Evolutionary conservation across 768 basidiomycete genomes (phyloP).

Genomic region (Tylopilus sp.): DNA sequence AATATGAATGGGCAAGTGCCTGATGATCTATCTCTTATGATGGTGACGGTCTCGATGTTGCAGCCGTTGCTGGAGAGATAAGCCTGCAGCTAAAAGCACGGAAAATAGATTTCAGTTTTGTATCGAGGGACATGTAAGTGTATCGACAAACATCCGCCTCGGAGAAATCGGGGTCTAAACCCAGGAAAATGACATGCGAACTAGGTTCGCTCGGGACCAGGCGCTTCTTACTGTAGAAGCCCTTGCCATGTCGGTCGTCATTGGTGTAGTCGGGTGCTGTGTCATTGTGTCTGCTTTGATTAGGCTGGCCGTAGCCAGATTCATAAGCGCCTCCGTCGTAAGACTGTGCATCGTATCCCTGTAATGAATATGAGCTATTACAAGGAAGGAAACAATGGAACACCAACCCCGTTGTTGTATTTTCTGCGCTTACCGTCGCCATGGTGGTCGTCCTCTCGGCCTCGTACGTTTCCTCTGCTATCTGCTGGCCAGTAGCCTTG

Average conservation of each 20-base stretch:
- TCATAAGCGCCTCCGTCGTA: slow-evolving; percentile 48
- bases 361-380: slow-evolving; percentile 12
- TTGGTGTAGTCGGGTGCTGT: slow-evolving; percentile 46
- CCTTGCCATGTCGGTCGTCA: slow-evolving; percentile 45
- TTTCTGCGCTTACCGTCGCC: slow-evolving; percentile 77
- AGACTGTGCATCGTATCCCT: slow-evolving; percentile 53
- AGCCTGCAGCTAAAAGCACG: slow-evolving; percentile 65
- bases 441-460: slow-evolving; percentile 66
- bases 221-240: slow-evolving; percentile 64
- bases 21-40: slow-evolving; percentile 95
- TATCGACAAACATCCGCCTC: slow-evolving; percentile 82
- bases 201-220: slow-evolving; percentile 82
- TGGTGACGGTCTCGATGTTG: slow-evolving; percentile 83
- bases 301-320: slow-evolving; percentile 27
- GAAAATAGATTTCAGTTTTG: slow-evolving; percentile 33
- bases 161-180: slow-evolving; percentile 86
- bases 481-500: slow-evolving; percentile 39
- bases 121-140: slow-evolving; percentile 34
- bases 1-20: slow-evolving; percentile 89
- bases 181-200: slow-evolving; percentile 93
- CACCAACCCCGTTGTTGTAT: slow-evolving; percentile 69
- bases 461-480: slow-evolving; percentile 40
- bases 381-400: neutral
- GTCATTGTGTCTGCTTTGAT: slow-evolving; percentile 28
- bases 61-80: slow-evolving; percentile 71